These are phyloP conservation scores for Paecilomyces dactylethromorphus DNA, from an alignment of 2,329 filamentous ascomycete species.

Conservation along the genomic window DNA sequence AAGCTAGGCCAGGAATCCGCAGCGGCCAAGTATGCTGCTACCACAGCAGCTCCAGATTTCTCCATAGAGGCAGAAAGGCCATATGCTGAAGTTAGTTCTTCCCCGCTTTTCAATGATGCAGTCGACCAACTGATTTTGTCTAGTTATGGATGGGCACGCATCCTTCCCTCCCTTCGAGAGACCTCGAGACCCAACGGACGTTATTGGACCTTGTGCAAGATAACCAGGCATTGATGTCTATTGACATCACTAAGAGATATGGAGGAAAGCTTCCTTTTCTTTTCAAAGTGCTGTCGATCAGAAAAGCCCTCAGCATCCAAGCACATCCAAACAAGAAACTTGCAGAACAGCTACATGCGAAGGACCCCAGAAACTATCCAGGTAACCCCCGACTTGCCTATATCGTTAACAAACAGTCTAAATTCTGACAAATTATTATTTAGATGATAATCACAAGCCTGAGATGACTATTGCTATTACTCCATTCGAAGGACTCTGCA, in stretches of 20 bases:
- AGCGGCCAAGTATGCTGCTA: constrained; percentile 81
- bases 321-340: constrained; percentile 95
- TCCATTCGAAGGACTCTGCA: constrained; percentile 90
- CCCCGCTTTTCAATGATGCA: not conserved
- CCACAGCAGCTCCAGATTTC: constrained; percentile 69
- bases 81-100: constrained; percentile 71
- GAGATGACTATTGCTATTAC: constrained; percentile 99
- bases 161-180: constrained; percentile 88
- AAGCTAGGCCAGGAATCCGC: constrained; percentile 84
- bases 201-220: constrained; percentile 82
- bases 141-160: constrained; percentile 99
- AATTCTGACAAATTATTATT: not conserved
- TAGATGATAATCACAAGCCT: constrained; percentile 97
- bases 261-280: constrained; percentile 83
- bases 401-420: not conserved
- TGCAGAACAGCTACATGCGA: constrained; percentile 78
- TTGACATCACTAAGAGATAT: constrained; percentile 66
- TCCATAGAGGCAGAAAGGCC: constrained; percentile 78
- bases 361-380: constrained; percentile 89
- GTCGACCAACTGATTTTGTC: constrained; percentile 4
- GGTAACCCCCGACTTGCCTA: constrained; percentile 26
- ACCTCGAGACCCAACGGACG: constrained; percentile 73
- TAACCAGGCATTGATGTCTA: constrained; percentile 75
- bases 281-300: constrained; percentile 95
- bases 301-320: constrained; percentile 94